phyloP scores from a whole-genome alignment of 495 filamentous ascomycete genomes.

The Tuber umbilicatum region DNA sequence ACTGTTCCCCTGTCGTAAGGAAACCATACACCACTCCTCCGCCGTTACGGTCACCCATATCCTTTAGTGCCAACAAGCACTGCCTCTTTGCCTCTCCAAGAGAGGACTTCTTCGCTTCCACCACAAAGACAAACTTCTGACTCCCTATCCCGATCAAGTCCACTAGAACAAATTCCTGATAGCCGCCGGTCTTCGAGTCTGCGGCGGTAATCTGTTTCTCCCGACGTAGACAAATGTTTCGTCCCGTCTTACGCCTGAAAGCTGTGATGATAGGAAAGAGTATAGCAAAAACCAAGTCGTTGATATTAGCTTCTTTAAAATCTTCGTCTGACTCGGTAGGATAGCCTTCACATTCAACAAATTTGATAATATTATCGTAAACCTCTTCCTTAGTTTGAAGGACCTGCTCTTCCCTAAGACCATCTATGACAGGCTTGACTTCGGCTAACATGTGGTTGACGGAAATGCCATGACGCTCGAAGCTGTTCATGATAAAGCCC shows the following conservation, averaged over 20 bases:
- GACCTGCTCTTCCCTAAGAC: not conserved
- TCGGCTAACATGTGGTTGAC: not conserved
- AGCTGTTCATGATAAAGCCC: not conserved
- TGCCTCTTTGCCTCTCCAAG: conserved; percentile 11
- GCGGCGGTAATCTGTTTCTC: conserved; percentile 9
- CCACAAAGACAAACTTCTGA: not conserved
- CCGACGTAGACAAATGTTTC: not conserved
- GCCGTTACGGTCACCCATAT: conserved; percentile 16
- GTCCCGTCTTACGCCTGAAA: not conserved
- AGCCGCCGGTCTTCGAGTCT: not conserved
- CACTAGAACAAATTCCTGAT: conserved; percentile 15
- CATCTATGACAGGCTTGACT: not conserved
- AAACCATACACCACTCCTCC: conserved; percentile 18
- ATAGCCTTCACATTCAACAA: too few species aligned
- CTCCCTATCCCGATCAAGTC: conserved; percentile 5
- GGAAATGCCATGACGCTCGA: not conserved
- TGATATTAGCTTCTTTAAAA: too few species aligned
- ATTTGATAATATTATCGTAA: too few species aligned
- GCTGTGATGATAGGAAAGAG: not conserved
- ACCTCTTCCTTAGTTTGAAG: conserved; percentile 11
- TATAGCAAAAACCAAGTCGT: not conserved
- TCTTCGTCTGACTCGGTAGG: too few species aligned
- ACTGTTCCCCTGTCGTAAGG: conserved; percentile 14
- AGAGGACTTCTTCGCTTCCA: conserved; percentile 11
- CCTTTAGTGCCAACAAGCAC: conserved; percentile 18